These are phyloP conservation scores for Candida frijolesensis DNA, from an alignment of 1,139 yeast genomes.

Conservation along the genomic window DNA sequence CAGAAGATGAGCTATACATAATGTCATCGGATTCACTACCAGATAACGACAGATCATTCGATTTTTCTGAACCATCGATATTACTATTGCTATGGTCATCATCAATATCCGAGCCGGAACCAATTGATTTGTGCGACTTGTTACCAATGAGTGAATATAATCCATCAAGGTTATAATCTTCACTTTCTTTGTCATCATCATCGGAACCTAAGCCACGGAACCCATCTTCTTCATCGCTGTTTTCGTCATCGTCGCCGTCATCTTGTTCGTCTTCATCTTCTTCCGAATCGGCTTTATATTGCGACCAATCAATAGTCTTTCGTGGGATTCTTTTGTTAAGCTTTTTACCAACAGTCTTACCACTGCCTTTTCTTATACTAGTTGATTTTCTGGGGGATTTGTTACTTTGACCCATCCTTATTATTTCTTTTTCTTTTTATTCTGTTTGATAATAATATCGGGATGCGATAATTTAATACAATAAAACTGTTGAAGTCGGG, in stretches of 20 bases:
- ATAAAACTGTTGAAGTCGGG: conserved; percentile 2
- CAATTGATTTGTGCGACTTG: conserved; percentile 7
- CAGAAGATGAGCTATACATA: conserved; percentile 37
- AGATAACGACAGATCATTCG: too few species aligned
- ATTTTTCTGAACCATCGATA: background rate
- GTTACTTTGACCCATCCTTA: conserved; percentile 3
- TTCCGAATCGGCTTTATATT: conserved; percentile 12
- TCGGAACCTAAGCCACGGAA: background rate
- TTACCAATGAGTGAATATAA: conserved; percentile 24
- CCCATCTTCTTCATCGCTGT: conserved; percentile 12
- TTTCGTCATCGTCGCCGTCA: conserved; percentile 27
- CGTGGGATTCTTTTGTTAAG: conserved; percentile 32
- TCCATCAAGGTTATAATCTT: conserved; percentile 20
- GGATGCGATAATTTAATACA: too few species aligned
- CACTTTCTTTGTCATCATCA: conserved; percentile 23
- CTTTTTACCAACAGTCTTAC: conserved; percentile 33
- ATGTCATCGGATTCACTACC: conserved; percentile 30
- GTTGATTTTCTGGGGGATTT: conserved; percentile 20
- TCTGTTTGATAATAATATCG: background rate
- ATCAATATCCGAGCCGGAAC: conserved; percentile 12
- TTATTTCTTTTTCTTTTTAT: background rate
- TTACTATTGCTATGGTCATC: conserved; percentile 19
- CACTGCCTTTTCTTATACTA: conserved; percentile 3
- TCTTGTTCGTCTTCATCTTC: conserved; percentile 28
- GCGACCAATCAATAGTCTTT: conserved; percentile 27